A percentile compares a stretch with the other conserved stretches of the same genome.
Evolutionary conservation across 2,329 filamentous ascomycete genomes (phyloP).

Genomic region (Mycosphaerella sp.): DNA sequence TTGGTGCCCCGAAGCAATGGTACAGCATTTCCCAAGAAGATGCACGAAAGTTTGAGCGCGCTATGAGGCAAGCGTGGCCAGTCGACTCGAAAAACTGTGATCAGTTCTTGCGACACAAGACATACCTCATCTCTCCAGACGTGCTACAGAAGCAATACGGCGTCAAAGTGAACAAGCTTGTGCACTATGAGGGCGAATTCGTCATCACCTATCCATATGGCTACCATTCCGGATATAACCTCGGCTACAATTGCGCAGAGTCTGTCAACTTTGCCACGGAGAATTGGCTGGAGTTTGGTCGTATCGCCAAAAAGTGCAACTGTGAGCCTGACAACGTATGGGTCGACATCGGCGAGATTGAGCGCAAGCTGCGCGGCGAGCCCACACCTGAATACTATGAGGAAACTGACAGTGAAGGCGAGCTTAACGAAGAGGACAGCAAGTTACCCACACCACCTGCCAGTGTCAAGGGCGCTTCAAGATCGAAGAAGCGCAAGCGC

Average conservation of each 20-base stretch:
- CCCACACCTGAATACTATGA: constrained; percentile 72
- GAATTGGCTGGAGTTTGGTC: constrained; percentile 89
- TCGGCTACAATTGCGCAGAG: constrained; percentile 98
- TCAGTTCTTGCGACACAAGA: constrained; percentile 96
- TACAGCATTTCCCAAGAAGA: constrained; percentile 98
- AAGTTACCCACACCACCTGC: constrained; percentile 74
- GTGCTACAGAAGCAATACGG: constrained; percentile 81
- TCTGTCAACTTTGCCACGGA: constrained; percentile 98
- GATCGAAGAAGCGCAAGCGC: constrained; percentile 62
- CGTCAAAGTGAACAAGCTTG: constrained; percentile 92
- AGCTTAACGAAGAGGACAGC: constrained; percentile 47
- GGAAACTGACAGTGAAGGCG: constrained; percentile 65
- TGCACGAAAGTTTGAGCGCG: constrained; percentile 82
- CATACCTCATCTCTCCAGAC: constrained; percentile 88
- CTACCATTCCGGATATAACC: constrained; percentile 95
- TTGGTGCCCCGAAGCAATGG: constrained; percentile 98
- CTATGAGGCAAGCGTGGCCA: constrained; percentile 93
- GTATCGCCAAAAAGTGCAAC: constrained; percentile 93
- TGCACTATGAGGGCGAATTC: constrained; percentile 95
- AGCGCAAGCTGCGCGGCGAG: constrained; percentile 87
- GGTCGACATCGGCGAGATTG: constrained; percentile 94
- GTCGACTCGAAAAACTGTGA: constrained; percentile 91
- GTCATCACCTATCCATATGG: constrained; percentile 98
- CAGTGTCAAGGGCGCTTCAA: constrained; percentile 60
- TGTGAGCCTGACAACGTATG: constrained; percentile 97